These are phyloP conservation scores for Tephrocybe sp. DNA, from an alignment of 768 basidiomycete species.

Conservation along the genomic window DNA sequence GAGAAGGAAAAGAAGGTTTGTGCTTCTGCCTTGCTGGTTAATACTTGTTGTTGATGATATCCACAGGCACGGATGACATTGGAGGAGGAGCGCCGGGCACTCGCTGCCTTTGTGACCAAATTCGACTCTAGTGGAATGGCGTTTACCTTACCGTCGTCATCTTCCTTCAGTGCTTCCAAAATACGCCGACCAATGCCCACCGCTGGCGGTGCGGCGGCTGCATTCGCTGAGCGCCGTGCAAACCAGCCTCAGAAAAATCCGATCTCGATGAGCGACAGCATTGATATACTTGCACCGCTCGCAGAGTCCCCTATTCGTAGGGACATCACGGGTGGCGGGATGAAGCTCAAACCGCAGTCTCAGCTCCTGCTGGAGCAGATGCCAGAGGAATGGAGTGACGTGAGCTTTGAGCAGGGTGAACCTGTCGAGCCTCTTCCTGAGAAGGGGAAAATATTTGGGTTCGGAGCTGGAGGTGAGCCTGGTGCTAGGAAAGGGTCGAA, in stretches of 20 bases:
- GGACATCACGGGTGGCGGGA: constrained; percentile 23
- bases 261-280: constrained; percentile 1
- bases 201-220: constrained; percentile 47
- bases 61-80: constrained; percentile 54
- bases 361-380: constrained; percentile 58
- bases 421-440: constrained; percentile 4
- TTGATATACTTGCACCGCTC: constrained; percentile 4
- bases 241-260: constrained; percentile 22
- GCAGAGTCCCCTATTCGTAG: constrained; percentile 51
- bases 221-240: constrained; percentile 46
- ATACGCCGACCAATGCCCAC: constrained; percentile 47
- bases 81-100: constrained; percentile 75
- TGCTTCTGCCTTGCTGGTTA: constrained; percentile 1
- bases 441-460: constrained; percentile 10
- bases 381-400: constrained; percentile 50
- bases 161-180: constrained; percentile 31
- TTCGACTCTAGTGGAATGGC: constrained; percentile 73
- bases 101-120: constrained; percentile 78
- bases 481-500: constrained; percentile 17
- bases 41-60: not conserved
- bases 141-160: constrained; percentile 22
- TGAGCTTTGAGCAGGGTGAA: constrained; percentile 50
- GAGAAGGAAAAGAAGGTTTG: constrained; percentile 76
- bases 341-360: constrained; percentile 27
- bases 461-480: constrained; percentile 6